A percentile compares a stretch with the other conserved stretches of the same genome.
Conservation (phyloP, 2,329 filamentous ascomycete genomes). For the Venturiaceae sp. region DNA sequence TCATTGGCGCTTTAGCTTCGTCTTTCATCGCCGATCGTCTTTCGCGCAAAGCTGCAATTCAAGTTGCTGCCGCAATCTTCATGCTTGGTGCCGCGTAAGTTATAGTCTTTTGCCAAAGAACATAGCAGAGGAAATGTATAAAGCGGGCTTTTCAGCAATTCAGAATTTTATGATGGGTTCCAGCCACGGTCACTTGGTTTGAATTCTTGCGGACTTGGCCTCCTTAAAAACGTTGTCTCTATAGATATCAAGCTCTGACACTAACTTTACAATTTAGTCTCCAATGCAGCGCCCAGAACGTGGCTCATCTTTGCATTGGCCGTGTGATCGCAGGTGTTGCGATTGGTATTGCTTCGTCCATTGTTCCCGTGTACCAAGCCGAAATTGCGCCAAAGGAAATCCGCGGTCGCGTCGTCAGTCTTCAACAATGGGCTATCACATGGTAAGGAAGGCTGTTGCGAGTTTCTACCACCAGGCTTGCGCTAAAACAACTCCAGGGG, state of each 20-base stretch:
- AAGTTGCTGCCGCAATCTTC: slow-evolving; percentile 35
- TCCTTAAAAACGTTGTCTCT: no score
- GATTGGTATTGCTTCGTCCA: slow-evolving; percentile 81
- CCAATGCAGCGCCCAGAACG: slow-evolving; percentile 27
- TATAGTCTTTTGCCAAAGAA: neutral
- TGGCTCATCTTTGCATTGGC: slow-evolving; percentile 45
- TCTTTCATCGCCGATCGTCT: slow-evolving; percentile 37
- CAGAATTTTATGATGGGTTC: neutral
- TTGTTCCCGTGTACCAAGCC: slow-evolving; percentile 88
- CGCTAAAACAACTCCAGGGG: slow-evolving; percentile 23
- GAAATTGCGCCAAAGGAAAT: slow-evolving; percentile 53
- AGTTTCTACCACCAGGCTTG: neutral
- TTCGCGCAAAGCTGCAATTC: slow-evolving; percentile 33
- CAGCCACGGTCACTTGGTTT: neutral
- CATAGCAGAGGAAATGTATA: neutral
- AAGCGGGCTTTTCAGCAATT: neutral
- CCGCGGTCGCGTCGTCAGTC: slow-evolving; percentile 45
- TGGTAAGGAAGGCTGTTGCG: slow-evolving; percentile 27
- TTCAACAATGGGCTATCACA: slow-evolving; percentile 58
- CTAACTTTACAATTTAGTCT: slow-evolving; percentile 11
- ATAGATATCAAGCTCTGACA: neutral
- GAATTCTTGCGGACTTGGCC: neutral
- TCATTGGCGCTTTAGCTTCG: slow-evolving; percentile 34
- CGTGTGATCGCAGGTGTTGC: slow-evolving; percentile 77
- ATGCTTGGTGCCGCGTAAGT: slow-evolving; percentile 31